These are phyloP conservation scores for Fusarium sp. DNA, from an alignment of 2,329 filamentous ascomycete species.

Conservation along the genomic window DNA sequence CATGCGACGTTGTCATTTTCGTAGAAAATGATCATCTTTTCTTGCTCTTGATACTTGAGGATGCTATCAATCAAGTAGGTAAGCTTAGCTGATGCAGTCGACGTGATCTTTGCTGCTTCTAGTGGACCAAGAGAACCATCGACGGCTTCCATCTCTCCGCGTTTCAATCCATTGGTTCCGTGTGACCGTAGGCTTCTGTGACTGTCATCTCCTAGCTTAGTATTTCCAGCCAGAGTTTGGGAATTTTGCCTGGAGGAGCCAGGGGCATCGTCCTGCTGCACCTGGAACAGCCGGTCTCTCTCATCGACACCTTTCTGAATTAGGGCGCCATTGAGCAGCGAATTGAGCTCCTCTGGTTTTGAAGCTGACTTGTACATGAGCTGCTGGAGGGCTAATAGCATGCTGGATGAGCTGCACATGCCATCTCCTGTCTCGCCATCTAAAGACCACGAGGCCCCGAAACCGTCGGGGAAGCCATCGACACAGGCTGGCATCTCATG, in stretches of 20 bases:
- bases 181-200: slow-evolving; percentile 54
- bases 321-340: slow-evolving; percentile 64
- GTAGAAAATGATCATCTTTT: slow-evolving; percentile 95
- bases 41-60: slow-evolving; percentile 74
- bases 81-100: slow-evolving; percentile 88
- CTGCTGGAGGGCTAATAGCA: slow-evolving; percentile 69
- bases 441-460: slow-evolving; percentile 78
- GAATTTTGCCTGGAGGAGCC: slow-evolving; percentile 32
- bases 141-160: slow-evolving; percentile 38
- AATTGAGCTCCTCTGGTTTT: slow-evolving; percentile 61
- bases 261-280: slow-evolving; percentile 15
- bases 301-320: slow-evolving; percentile 59
- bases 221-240: slow-evolving; percentile 59
- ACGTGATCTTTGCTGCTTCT: slow-evolving; percentile 74
- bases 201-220: slow-evolving; percentile 59
- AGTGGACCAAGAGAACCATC: slow-evolving; percentile 63
- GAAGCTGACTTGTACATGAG: slow-evolving; percentile 64
- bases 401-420: slow-evolving; percentile 65
- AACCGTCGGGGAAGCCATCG: slow-evolving; percentile 74
- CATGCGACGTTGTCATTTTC: slow-evolving; percentile 89
- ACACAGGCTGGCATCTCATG: slow-evolving; percentile 87
- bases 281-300: slow-evolving; percentile 51
- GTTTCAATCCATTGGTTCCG: slow-evolving; percentile 45
- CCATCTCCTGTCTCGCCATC: slow-evolving; percentile 65
- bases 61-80: slow-evolving; percentile 87